phyloP scores from a whole-genome alignment of 2,329 filamentous ascomycete species.

The Eurotiales sp. region DNA sequence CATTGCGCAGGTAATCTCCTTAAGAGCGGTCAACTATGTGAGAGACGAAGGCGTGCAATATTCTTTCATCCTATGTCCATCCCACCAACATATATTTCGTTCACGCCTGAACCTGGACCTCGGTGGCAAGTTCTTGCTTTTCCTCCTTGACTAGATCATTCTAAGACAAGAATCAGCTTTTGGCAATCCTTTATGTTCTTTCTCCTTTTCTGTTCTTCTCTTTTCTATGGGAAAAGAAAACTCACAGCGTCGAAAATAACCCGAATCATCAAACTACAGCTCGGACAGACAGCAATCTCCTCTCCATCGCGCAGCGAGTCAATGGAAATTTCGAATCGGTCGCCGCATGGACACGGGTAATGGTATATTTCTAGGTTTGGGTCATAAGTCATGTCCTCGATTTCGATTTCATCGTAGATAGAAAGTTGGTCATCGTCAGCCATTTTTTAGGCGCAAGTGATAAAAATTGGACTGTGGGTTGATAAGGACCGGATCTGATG shows the following conservation, averaged over 20 bases:
- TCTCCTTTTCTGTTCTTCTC: too few relatives aligned
- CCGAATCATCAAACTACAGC: constrained; percentile 92
- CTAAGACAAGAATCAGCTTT: constrained; percentile 2
- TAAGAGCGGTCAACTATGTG: not conserved
- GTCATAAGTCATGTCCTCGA: constrained; percentile 97
- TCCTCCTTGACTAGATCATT: constrained; percentile 12
- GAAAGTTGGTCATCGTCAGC: constrained; percentile 59
- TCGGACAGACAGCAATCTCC: constrained; percentile 95
- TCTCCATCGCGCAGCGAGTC: constrained; percentile 81
- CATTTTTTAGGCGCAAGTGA: constrained; percentile 42
- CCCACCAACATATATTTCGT: too few relatives aligned
- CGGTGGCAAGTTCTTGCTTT: constrained; percentile 22
- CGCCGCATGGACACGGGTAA: constrained; percentile 95
- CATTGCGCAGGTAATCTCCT: not conserved
- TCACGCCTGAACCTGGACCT: constrained; percentile 41
- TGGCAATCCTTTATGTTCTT: too few relatives aligned
- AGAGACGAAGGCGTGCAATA: not conserved
- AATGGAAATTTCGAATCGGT: constrained; percentile 88
- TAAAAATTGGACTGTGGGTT: too few relatives aligned
- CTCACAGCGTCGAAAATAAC: constrained; percentile 86
- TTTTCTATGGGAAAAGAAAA: too few relatives aligned
- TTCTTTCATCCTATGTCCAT: too few relatives aligned
- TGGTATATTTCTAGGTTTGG: constrained; percentile 79
- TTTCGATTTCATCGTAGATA: constrained; percentile 97
- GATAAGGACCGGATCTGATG: too few relatives aligned